Base-by-base conservation (phyloP, 768 basidiomycete genomes). In the Mycena galopus region DNA sequence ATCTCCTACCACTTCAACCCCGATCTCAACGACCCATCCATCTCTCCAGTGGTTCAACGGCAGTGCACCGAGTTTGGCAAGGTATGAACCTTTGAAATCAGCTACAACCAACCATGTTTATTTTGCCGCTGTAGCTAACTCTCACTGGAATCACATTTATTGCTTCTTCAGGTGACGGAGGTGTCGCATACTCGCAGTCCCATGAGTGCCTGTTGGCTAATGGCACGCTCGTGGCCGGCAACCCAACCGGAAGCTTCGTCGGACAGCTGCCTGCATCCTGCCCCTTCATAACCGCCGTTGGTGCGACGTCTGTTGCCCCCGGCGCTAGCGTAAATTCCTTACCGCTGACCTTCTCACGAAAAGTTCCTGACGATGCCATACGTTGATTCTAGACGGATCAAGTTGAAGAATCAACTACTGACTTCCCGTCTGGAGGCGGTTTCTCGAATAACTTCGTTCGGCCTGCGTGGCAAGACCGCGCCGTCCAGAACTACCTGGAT, bases 1-100 rank as follows among this genome's bases (percentile, higher is more conserved):
- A 64, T 70, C 32, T 70, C 69, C 16, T 70, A 70, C 62, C 69
- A 70, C 32, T 64, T 70, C 62, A 64, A 70, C 62, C 69, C 69
- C 21, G 69, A 70, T 57, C 53, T 70, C 12, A 64, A n/a, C 56
- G 69, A 70, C 39, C 69, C 69, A 35, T 21, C 69, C 23, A 70
- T 70, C 39, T 63, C 69, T 4, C 69, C 69, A 3, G 69, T 70
- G 30, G 69, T 70, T 4, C 69, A 70, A 44, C 61, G 69, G 23
- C 69, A 70, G 33, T 70, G 69, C 44, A 29, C 69, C 7, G 69
- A 70, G 44, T 30, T 70, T 42, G 69, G 69, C 12, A 70, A 70
- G 69, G 69, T 64, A 56, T 27, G 61, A 44, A 23, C 8, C n/a
- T 33, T 10, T 29, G 62, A 17, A 19, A 25, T 55, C n/a, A 32